Evolutionary conservation across 345 rosid genomes (phyloP), one percentile per base, ranked within the genome.

Genomic region (Barbarea vulgaris): DNA sequence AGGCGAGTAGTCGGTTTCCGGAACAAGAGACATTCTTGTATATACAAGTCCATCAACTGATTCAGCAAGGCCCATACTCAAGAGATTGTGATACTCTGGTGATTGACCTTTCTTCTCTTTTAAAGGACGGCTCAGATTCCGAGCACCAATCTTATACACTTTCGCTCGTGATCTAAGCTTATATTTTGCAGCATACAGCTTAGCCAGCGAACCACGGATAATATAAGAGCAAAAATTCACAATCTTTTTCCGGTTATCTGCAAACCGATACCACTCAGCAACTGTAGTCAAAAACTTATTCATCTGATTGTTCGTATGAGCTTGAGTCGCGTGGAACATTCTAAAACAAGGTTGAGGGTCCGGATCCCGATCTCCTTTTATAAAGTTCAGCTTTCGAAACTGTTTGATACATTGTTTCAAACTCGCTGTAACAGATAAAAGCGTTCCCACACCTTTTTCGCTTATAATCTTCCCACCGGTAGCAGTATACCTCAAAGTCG

Each of bases 381-480:
- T 83, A 76, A 94, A 91, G 52, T 67, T 80, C 76, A 94, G 66
- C 83, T 91, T 94, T 79, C 98, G 83, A 69, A 94, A 94, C 80
- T 94, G 97, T 80, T 87, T 88, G 71, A 91, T 92, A 79, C 97
- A 88, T 76, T 94, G 96, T 71, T 94, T 94, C 85, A 91, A 83
- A 83, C 97, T 94, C 11, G 97, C 97, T 0, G 98, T 91, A 59
- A 94, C 97, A 0, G 98, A 94, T 46, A 94, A 72, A 61, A 94
- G 93, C 30, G 97, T 94, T n/a, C 98, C 98, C 34, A 91, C 98
- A 18, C 98, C 98, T 75, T 94, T 91, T 77, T 92, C 99, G 47
- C 99, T 94, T 48, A 94, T 92, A 61, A 94, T 94, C 87, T 92
- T 94, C 81, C 99, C 99, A 4, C 99, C 99, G 0, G 92, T 87